A percentile compares a stretch with the other conserved stretches of the same genome.
Evolutionary conservation across 345 rosid genomes (phyloP).

Genomic region (Brassica juncea): DNA sequence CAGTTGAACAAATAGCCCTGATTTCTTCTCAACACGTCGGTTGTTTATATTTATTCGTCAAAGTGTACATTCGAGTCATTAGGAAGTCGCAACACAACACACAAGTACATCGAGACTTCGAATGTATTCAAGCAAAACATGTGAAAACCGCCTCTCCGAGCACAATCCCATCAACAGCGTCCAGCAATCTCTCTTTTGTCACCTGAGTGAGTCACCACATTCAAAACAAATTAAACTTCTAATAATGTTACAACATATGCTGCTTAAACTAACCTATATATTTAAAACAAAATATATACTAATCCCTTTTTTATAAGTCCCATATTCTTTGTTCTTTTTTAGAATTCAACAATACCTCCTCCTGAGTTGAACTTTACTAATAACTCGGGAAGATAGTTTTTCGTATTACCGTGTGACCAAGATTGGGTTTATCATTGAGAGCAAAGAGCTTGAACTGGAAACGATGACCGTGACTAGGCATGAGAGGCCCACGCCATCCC

Average conservation of each 20-base stretch:
- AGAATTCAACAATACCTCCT: neutral
- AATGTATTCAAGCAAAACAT: slow-evolving; percentile 39
- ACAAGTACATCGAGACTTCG: neutral
- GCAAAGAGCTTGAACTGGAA: slow-evolving; percentile 74
- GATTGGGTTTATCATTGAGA: slow-evolving; percentile 49
- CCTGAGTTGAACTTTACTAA: neutral
- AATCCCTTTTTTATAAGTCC: neutral
- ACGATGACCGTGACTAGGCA: slow-evolving; percentile 64
- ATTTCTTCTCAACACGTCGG: neutral
- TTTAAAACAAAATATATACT: neutral
- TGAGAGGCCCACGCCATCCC: slow-evolving; percentile 70
- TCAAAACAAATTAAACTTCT: neutral
- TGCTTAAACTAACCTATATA: neutral
- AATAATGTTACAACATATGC: neutral
- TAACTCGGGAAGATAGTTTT: neutral
- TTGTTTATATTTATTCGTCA: neutral
- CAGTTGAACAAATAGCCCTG: neutral
- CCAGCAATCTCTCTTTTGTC: slow-evolving; percentile 73
- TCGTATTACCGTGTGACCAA: slow-evolving; percentile 60
- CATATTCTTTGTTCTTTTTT: neutral
- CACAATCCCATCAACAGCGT: slow-evolving; percentile 67
- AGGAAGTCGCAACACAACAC: neutral
- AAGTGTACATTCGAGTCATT: neutral
- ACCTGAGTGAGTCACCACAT: slow-evolving; percentile 43
- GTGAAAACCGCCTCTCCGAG: slow-evolving; percentile 64